Percentiles rank a stretch among this genome's conserved stretches.
phyloP scores from a whole-genome alignment of 768 basidiomycete species.

The Russula abietina region DNA sequence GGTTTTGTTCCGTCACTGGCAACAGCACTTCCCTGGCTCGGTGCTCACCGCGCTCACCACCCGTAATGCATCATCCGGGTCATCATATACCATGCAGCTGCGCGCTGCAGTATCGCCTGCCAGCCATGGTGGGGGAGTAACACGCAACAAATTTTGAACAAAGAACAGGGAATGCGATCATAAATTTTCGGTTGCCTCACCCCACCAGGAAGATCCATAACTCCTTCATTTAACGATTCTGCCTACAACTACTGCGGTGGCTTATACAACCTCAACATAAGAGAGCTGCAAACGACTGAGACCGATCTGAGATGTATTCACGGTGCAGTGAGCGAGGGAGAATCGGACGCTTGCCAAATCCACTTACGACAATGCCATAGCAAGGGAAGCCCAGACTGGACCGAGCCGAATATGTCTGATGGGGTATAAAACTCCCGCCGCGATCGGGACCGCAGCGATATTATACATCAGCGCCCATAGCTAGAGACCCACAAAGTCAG shows the following conservation, averaged over 20 bases:
- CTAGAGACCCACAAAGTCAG: conserved; percentile 31
- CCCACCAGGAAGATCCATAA: no score
- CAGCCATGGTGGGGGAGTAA: conserved; percentile 48
- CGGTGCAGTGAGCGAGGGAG: conserved; percentile 1
- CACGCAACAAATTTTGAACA: conserved; percentile 65
- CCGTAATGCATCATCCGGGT: conserved; percentile 30
- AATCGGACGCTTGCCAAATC: not conserved
- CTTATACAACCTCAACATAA: conserved; percentile 50
- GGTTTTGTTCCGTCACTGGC: no score
- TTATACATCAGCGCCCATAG: conserved; percentile 68
- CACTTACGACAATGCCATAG: conserved; percentile 67
- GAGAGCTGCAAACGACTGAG: conserved; percentile 56
- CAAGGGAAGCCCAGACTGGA: conserved; percentile 76
- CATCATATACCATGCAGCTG: conserved; percentile 40
- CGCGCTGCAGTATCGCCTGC: conserved; percentile 63
- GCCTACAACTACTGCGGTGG: conserved; percentile 21
- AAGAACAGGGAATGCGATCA: conserved; percentile 54
- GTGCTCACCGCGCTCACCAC: conserved; percentile 27
- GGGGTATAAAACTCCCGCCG: conserved; percentile 74
- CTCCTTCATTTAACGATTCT: not conserved
- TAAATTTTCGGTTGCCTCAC: no score
- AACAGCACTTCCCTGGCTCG: conserved; percentile 35
- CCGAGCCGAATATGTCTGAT: conserved; percentile 56
- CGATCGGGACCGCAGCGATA: conserved; percentile 59
- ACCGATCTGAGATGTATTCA: conserved; percentile 43